Evolutionary conservation across 192 early-diverging fungal species (phyloP).

Genomic region (Thamnidium elegans): DNA sequence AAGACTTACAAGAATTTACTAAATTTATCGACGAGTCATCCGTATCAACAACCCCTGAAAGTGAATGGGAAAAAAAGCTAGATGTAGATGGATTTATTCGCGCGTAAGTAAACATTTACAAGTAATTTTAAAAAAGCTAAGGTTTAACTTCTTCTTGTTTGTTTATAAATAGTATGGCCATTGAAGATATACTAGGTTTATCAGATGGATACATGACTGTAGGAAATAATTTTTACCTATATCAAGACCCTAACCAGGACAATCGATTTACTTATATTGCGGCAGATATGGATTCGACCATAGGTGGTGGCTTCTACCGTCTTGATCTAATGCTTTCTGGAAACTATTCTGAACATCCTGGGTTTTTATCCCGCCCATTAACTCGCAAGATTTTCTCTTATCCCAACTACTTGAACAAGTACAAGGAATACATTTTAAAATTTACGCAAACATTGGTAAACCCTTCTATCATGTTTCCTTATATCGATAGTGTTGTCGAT

Average conservation of each 20-base stretch:
- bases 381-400: background rate
- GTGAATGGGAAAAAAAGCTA: constrained; percentile 1
- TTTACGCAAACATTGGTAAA: background rate
- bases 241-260: background rate
- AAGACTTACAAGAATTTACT: constrained; percentile 2
- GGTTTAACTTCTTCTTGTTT: background rate
- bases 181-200: constrained; percentile 5
- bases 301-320: background rate
- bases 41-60: background rate
- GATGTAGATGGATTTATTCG: constrained; percentile 12
- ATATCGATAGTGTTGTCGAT: constrained; percentile 3
- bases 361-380: constrained; percentile 7
- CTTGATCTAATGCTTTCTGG: constrained; percentile 3
- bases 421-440: background rate
- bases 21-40: constrained; percentile 3
- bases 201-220: constrained; percentile 8
- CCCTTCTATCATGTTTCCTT: background rate
- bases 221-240: constrained; percentile 16
- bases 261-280: constrained; percentile 2
- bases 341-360: constrained; percentile 16
- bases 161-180: constrained; percentile 12
- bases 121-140: background rate
- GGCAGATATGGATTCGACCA: background rate
- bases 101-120: background rate
- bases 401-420: background rate